Conservation (phyloP, 208 protist genomes). For the Trypanosoma melophagium region DNA sequence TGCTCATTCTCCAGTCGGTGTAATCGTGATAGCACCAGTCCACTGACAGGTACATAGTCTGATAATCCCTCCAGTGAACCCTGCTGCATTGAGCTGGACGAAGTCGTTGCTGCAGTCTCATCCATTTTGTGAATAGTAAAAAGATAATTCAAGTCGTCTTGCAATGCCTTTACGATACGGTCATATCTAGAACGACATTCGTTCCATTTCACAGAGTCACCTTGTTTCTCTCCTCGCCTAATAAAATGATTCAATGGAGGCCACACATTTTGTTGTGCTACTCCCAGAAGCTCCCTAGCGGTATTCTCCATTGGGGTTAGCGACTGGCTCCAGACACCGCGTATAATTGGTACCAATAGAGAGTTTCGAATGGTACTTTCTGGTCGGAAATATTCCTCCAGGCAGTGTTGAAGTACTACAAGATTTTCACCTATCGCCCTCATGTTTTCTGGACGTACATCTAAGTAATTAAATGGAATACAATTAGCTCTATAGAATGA, state of each 20-base stretch:
- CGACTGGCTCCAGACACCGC: conserved; percentile 55
- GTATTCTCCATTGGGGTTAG: conserved; percentile 44
- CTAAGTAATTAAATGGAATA: conserved; percentile 62
- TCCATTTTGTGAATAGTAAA: conserved; percentile 56
- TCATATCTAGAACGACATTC: conserved; percentile 14
- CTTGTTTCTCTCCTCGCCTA: background rate
- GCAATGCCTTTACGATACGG: conserved; percentile 33
- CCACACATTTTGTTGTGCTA: conserved; percentile 41
- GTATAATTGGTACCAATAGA: conserved; percentile 49
- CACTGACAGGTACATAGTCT: conserved; percentile 76
- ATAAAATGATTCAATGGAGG: conserved; percentile 24
- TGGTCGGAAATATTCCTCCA: conserved; percentile 7
- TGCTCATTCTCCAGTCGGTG: conserved; percentile 82
- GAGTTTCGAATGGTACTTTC: conserved; percentile 24
- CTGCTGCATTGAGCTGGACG: background rate
- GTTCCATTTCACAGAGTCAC: background rate
- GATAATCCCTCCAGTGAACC: conserved; percentile 31
- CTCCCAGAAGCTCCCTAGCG: conserved; percentile 41
- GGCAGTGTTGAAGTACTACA: conserved; percentile 19
- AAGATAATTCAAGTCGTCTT: conserved; percentile 59
- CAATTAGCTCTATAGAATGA: conserved; percentile 43
- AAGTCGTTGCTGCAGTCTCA: conserved; percentile 22
- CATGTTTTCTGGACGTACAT: conserved; percentile 42
- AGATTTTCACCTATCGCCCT: conserved; percentile 23
- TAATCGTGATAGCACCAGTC: conserved; percentile 65